Base-by-base conservation (phyloP, 331 rosid genomes). In the Rosa hybrid region DNA sequence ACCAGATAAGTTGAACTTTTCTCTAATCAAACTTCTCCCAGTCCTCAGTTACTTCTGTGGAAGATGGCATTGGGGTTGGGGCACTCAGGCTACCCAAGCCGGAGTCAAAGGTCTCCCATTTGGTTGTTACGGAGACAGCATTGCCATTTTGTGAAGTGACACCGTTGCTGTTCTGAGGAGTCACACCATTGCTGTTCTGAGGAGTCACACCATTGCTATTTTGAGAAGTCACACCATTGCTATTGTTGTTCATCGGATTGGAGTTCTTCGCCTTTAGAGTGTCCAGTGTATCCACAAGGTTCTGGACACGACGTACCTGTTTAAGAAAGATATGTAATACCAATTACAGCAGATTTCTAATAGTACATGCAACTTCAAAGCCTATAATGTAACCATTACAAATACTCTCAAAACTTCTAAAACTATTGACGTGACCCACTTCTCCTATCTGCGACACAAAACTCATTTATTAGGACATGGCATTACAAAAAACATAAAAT, bases 261-360 rank as follows among this genome's bases (percentile, higher is more conserved):
- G 90, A 79, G 89, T 89, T 91, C 85, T 85, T 88, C 41, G 38
- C 87, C 81, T 86, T 92, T 30, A 92, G 85, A 50, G 85, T 65
- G 72, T 92, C 97, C 68, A 94, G 46, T 6, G 76, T 75, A 80
- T 92, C 97, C 74, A 94, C 97, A 0, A 83, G 77, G 69, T 85
- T 81, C 91, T 92, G 98, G 80, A 91, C 90, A 18, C 94, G 96
- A 4, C 86, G 88, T 45, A 92, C 97, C 98, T 92, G 89, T 79
- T 62, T 30, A 74, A 76, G 38, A 21, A 21, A 69, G 68, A 56
- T 7, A 27, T 75, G 39, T 53, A 45, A 38, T 44, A 77, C 71
- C 56, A 74, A 41, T 73, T n/a, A 63, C 65, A 45, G 11, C 1
- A 46, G 62, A 77, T 77, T 38, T 17, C 73, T 18, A 30, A 63